phyloP scores from a whole-genome alignment of 306 rosid genomes.

The Cyamopsis tetragonoloba region DNA sequence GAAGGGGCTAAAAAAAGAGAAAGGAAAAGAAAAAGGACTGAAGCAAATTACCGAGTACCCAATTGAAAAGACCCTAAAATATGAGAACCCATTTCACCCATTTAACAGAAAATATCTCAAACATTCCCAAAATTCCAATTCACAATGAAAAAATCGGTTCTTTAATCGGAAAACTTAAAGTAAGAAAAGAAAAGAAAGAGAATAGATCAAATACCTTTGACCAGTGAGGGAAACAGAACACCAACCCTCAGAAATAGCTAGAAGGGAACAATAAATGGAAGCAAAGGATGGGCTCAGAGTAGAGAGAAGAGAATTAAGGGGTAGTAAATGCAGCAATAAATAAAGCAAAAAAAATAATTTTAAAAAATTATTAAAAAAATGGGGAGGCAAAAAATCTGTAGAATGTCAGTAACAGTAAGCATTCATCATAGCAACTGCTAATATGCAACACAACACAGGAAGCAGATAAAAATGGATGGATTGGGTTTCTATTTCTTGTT shows the following conservation, averaged over 20 bases:
- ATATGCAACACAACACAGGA: background rate
- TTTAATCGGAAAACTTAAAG: background rate
- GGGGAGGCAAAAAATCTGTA: slow-evolving; percentile 36
- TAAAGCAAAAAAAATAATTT: slow-evolving; percentile 1
- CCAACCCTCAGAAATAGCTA: slow-evolving; percentile 26
- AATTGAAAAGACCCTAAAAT: slow-evolving; percentile 2
- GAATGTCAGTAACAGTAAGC: slow-evolving; percentile 46
- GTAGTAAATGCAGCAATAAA: slow-evolving; percentile 20
- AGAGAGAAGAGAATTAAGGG: slow-evolving; percentile 30
- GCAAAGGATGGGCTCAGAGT: slow-evolving; percentile 23
- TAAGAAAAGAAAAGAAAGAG: background rate
- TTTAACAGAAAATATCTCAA: slow-evolving; percentile 25
- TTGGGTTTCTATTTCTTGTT: slow-evolving; percentile 35
- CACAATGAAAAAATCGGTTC: background rate
- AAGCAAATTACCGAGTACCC: slow-evolving; percentile 16
- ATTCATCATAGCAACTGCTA: slow-evolving; percentile 18
- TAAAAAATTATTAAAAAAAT: too few species aligned
- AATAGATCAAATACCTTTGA: slow-evolving; percentile 51
- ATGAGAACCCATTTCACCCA: slow-evolving; percentile 33
- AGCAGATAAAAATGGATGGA: slow-evolving; percentile 25
- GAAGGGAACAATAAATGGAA: slow-evolving; percentile 27
- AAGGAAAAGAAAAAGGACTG: background rate
- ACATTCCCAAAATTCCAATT: background rate
- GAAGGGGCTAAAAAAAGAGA: background rate
- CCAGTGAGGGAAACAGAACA: slow-evolving; percentile 29